phyloP scores from a whole-genome alignment of 2,329 filamentous ascomycete genomes.

The Cylindrodendrum hubeiense region DNA sequence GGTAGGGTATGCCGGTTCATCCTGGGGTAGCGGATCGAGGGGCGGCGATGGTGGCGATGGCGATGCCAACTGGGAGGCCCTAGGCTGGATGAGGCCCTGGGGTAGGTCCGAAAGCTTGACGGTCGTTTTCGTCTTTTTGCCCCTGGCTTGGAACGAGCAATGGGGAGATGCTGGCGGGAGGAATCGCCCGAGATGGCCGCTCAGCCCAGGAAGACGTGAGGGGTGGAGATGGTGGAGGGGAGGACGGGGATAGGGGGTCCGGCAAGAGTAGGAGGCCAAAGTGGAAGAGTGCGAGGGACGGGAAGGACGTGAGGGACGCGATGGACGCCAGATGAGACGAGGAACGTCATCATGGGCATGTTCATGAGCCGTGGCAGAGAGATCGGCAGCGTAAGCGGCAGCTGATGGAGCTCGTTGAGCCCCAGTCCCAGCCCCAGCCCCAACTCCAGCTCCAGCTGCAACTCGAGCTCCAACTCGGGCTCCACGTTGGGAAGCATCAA shows the following conservation, averaged over 20 bases:
- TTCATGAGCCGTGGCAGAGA: slow-evolving; percentile 12
- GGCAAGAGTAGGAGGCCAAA: slow-evolving; percentile 6
- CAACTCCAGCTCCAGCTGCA: too few species aligned
- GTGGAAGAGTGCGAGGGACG: background rate
- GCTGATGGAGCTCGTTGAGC: background rate
- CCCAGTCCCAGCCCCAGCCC: slow-evolving; percentile 1
- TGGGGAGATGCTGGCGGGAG: slow-evolving; percentile 35
- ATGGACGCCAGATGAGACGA: slow-evolving; percentile 14
- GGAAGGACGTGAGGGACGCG: too few species aligned
- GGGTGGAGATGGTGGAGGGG: slow-evolving; percentile 21
- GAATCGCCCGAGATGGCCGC: slow-evolving; percentile 35
- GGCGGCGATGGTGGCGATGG: slow-evolving; percentile 30
- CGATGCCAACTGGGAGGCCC: slow-evolving; percentile 12
- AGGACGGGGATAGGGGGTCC: slow-evolving; percentile 15
- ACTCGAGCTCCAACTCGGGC: slow-evolving; percentile 5
- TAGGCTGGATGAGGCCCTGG: slow-evolving; percentile 59
- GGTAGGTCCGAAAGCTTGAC: slow-evolving; percentile 69
- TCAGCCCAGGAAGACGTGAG: slow-evolving; percentile 13
- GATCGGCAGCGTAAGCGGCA: background rate
- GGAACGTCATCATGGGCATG: slow-evolving; percentile 22
- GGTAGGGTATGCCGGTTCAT: slow-evolving; percentile 78
- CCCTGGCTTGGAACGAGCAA: slow-evolving; percentile 49
- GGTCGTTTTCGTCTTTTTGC: slow-evolving; percentile 67
- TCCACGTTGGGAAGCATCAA: slow-evolving; percentile 1
- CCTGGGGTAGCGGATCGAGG: slow-evolving; percentile 50